Evolutionary conservation across 768 basidiomycete genomes (phyloP).

Genomic region (Solioccasus polychromus): DNA sequence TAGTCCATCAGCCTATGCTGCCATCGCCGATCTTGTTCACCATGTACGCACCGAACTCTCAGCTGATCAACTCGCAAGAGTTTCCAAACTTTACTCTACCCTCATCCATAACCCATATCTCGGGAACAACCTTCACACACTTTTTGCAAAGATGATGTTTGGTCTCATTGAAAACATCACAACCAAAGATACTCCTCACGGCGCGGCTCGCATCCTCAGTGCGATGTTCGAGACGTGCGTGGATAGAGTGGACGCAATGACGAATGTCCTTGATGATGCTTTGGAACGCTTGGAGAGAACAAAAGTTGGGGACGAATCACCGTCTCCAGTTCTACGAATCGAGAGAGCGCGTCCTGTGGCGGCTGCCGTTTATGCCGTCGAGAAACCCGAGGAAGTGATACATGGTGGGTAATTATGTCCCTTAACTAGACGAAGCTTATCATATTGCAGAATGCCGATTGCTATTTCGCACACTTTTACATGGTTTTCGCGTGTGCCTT

Average conservation of each 20-base stretch:
- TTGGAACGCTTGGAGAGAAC: conserved; percentile 46
- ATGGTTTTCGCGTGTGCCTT: conserved; percentile 82
- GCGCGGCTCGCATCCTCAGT: conserved; percentile 65
- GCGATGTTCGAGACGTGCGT: conserved; percentile 81
- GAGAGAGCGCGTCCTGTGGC: conserved; percentile 86
- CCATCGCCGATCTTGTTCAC: conserved; percentile 91
- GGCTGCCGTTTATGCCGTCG: conserved; percentile 70
- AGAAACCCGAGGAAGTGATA: conserved; percentile 79
- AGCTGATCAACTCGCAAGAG: conserved; percentile 67
- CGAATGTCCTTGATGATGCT: conserved; percentile 49
- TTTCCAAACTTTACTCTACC: conserved; percentile 82
- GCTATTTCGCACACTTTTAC: conserved; percentile 84
- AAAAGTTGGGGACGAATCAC: conserved; percentile 37
- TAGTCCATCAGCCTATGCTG: conserved; percentile 79
- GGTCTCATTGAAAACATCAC: conserved; percentile 82
- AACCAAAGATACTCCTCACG: conserved; percentile 67
- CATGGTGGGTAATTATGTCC: conserved; percentile 51
- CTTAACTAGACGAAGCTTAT: conserved; percentile 6
- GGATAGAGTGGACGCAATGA: conserved; percentile 81
- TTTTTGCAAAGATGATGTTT: conserved; percentile 92
- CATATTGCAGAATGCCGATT: conserved; percentile 67
- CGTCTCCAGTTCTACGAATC: conserved; percentile 61
- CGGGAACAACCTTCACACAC: conserved; percentile 75
- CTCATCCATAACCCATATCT: conserved; percentile 88
- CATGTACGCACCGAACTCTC: conserved; percentile 84